Evolutionary conservation across 352 stramenopile genomes (phyloP).

Genomic region (Phytophthora nicotianae): DNA sequence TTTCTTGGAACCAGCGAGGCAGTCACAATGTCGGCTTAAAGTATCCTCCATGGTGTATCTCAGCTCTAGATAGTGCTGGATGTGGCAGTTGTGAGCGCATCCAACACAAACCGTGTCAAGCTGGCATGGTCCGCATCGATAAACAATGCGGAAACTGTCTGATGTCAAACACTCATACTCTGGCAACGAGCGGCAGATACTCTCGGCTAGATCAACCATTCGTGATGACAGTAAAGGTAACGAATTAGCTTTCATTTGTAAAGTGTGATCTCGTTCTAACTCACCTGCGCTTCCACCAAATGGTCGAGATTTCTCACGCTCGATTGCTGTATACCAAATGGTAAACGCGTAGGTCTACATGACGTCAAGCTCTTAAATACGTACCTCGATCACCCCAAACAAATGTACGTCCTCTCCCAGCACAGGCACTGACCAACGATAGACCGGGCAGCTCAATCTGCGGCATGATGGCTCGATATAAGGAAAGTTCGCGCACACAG

Average conservation of each 20-base stretch:
- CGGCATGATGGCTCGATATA: background rate
- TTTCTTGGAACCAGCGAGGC: slow-evolving; percentile 38
- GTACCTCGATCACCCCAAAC: slow-evolving; percentile 78
- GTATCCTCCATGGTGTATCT: slow-evolving; percentile 61
- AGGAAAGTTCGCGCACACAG: background rate
- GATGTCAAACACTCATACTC: slow-evolving; percentile 68
- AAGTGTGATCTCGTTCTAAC: background rate
- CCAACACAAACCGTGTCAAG: slow-evolving; percentile 64
- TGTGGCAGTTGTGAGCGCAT: slow-evolving; percentile 69
- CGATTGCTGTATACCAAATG: slow-evolving; percentile 27
- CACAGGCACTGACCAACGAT: slow-evolving; percentile 56
- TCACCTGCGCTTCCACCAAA: slow-evolving; percentile 57
- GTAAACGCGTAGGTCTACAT: background rate
- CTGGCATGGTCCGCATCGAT: slow-evolving; percentile 59
- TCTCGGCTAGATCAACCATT: slow-evolving; percentile 33
- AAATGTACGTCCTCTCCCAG: slow-evolving; percentile 72
- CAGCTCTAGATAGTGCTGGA: slow-evolving; percentile 65
- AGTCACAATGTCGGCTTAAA: slow-evolving; percentile 59
- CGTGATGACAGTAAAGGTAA: background rate
- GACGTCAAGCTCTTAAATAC: background rate
- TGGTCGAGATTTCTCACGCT: slow-evolving; percentile 27
- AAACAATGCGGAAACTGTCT: slow-evolving; percentile 78
- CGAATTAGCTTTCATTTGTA: background rate
- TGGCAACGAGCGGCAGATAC: slow-evolving; percentile 54
- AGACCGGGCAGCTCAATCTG: slow-evolving; percentile 59